Percentiles rank a stretch among this genome's conserved stretches.
These are phyloP conservation scores for Rhazya stricta DNA, from an alignment of 257 asterid species.

Conservation along the genomic window DNA sequence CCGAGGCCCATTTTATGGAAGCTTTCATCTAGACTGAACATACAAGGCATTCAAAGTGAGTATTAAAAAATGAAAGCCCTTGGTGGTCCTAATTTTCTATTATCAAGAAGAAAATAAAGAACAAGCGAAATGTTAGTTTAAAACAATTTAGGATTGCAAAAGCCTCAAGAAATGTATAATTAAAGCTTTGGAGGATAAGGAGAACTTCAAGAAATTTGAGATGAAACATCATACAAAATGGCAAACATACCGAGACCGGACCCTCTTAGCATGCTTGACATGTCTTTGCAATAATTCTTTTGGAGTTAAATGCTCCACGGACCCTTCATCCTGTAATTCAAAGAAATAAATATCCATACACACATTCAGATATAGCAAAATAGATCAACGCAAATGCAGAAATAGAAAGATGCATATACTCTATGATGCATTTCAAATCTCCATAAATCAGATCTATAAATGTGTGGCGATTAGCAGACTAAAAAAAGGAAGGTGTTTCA, in stretches of 20 bases:
- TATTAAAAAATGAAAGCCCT: neutral
- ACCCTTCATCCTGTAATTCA: constrained; percentile 56
- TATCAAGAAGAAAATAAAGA: neutral
- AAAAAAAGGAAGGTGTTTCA: neutral
- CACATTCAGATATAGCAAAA: neutral
- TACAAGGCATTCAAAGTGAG: neutral
- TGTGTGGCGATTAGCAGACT: neutral
- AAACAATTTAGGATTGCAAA: neutral
- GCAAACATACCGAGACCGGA: constrained; percentile 64
- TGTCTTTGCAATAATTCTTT: constrained; percentile 72
- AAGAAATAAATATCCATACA: constrained; percentile 8
- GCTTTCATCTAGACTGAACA: neutral
- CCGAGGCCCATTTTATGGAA: neutral
- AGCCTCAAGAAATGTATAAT: neutral
- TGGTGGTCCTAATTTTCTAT: neutral
- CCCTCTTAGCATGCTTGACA: constrained; percentile 81
- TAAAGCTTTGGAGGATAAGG: neutral
- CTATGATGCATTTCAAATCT: neutral
- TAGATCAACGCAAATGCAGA: neutral
- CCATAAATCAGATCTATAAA: neutral
- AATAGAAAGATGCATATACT: neutral
- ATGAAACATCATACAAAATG: neutral
- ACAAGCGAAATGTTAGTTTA: neutral
- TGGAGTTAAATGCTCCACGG: constrained; percentile 54
- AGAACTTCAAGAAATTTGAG: neutral